These are phyloP conservation scores for Lactarius trivialis DNA, from an alignment of 768 basidiomycete species.

Conservation along the genomic window DNA sequence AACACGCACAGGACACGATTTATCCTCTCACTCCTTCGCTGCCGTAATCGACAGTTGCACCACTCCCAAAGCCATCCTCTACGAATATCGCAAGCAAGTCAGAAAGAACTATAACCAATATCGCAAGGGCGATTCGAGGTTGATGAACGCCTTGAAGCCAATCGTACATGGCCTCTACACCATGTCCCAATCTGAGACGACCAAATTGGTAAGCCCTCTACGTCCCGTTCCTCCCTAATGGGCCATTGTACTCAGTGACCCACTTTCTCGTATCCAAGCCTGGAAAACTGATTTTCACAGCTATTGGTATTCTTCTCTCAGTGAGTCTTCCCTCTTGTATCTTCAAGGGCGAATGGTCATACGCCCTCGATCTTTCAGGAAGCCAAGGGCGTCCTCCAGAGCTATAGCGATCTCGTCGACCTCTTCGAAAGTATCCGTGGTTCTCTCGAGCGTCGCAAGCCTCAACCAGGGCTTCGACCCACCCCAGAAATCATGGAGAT, in stretches of 20 bases:
- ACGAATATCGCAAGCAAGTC: neutral
- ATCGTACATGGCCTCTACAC: neutral
- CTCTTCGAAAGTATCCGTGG: neutral
- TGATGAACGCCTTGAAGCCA: neutral
- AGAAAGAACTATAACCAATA: neutral
- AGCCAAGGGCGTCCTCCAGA: neutral
- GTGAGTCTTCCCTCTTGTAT: neutral
- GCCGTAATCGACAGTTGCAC: neutral
- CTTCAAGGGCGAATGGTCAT: neutral
- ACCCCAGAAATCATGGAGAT: neutral
- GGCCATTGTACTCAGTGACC: neutral
- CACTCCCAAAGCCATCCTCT: neutral
- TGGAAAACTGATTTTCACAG: neutral
- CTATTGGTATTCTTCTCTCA: neutral
- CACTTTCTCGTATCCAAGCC: neutral
- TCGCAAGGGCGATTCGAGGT: constrained; percentile 2
- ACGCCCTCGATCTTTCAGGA: neutral
- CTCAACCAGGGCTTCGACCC: neutral
- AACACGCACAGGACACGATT: neutral
- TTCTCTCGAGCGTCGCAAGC: neutral
- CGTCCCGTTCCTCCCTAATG: neutral
- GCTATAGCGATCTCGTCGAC: neutral
- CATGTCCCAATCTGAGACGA: neutral
- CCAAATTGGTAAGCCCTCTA: neutral
- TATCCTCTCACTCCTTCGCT: neutral